phyloP scores from a whole-genome alignment of 441 rosid genomes.

The Mallotus japonicus region DNA sequence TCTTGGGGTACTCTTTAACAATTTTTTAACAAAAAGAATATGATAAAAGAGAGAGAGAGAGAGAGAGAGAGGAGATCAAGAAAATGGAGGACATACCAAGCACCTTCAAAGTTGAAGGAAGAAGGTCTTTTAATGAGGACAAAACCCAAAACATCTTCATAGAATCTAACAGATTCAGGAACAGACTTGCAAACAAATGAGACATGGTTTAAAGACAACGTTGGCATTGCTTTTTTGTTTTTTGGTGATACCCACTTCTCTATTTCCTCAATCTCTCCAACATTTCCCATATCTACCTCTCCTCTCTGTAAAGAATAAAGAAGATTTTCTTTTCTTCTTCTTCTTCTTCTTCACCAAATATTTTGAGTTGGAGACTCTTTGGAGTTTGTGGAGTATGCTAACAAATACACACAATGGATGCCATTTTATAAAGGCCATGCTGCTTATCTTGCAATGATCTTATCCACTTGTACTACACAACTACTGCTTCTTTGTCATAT shows the following conservation, averaged over 20 bases:
- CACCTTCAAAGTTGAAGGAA: slow-evolving; percentile 62
- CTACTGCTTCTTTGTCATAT: background rate
- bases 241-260: slow-evolving; percentile 22
- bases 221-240: slow-evolving; percentile 20
- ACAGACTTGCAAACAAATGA: slow-evolving; percentile 52
- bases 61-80: slow-evolving; percentile 9
- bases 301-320: background rate
- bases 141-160: slow-evolving; percentile 53
- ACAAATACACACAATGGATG: background rate
- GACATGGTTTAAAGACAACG: slow-evolving; percentile 44
- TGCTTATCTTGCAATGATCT: background rate
- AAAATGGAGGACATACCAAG: slow-evolving; percentile 36
- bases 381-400: background rate
- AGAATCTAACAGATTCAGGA: slow-evolving; percentile 39
- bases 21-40: too few relatives aligned
- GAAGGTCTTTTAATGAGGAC: slow-evolving; percentile 57
- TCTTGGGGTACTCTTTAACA: too few relatives aligned
- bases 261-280: slow-evolving; percentile 32
- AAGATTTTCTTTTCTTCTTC: too few relatives aligned
- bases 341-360: background rate
- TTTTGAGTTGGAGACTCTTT: background rate
- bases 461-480: background rate
- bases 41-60: background rate
- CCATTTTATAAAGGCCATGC: background rate
- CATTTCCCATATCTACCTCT: slow-evolving; percentile 29